Evolutionary conservation across 1,284 basidiomycete species (phyloP).

Genomic region (Rhodotorula sp.): DNA sequence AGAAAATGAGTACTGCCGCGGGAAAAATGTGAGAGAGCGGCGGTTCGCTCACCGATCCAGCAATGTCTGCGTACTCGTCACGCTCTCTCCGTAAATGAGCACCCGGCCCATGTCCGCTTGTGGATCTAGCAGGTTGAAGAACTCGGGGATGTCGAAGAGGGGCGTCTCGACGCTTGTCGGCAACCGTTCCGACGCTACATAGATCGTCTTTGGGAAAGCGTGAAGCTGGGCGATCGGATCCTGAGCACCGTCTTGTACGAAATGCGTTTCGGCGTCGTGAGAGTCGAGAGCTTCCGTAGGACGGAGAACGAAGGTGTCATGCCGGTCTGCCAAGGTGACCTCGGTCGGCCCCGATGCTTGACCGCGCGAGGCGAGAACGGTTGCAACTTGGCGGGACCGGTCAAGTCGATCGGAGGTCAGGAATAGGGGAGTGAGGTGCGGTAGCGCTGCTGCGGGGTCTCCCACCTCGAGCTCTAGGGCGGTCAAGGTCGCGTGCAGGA

Average conservation of each 20-base stretch:
- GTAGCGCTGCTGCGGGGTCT: slow-evolving; percentile 15
- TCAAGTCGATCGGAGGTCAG: slow-evolving; percentile 26
- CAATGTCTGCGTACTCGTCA: slow-evolving; percentile 94
- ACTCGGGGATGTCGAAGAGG: slow-evolving; percentile 53
- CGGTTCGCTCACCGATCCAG: slow-evolving; percentile 70
- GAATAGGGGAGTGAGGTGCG: slow-evolving; percentile 36
- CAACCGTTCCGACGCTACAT: slow-evolving; percentile 50
- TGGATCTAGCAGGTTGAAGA: slow-evolving; percentile 44
- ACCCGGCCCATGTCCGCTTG: slow-evolving; percentile 60
- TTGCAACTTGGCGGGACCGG: slow-evolving; percentile 2
- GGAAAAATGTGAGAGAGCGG: not conserved
- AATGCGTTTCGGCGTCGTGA: slow-evolving; percentile 20
- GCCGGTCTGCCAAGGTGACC: slow-evolving; percentile 19
- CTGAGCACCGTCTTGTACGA: not conserved
- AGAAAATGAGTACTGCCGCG: slow-evolving; percentile 4
- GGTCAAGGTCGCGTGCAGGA: slow-evolving; percentile 55
- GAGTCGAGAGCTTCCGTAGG: slow-evolving; percentile 17
- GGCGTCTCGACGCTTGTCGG: slow-evolving; percentile 50
- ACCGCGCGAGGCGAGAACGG: slow-evolving; percentile 16
- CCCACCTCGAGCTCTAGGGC: slow-evolving; percentile 54
- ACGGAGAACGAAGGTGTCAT: slow-evolving; percentile 67
- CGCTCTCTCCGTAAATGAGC: slow-evolving; percentile 79
- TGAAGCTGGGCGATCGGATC: slow-evolving; percentile 24
- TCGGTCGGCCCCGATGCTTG: not conserved
- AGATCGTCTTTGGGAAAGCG: slow-evolving; percentile 55